Base-by-base conservation (phyloP, 306 rosid species). In the Quercus engelmannii region DNA sequence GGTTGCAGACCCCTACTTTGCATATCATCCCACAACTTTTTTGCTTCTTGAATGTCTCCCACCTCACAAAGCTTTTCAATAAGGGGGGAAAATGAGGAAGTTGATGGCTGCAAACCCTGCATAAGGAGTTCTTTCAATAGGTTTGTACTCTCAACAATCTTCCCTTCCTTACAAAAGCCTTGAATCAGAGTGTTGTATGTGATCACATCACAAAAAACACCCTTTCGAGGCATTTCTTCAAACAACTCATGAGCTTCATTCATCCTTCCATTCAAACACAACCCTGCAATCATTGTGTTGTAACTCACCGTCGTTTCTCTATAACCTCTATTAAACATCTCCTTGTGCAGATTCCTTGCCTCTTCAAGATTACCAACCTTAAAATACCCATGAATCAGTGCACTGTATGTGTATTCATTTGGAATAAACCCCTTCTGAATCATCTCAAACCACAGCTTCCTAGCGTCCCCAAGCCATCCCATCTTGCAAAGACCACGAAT, bases 361-460 rank as follows among this genome's bases (percentile, higher is more conserved):
- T 79, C 70, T 23, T 64, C 88, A 31, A 90, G 72, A 83, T 88
- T 20, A 46, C 92, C 91, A 56, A 69, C 71, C 81, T 78, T 86
- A 78, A 78, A 86, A 71, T 71, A 86, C 75, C 90, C 91, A 76
- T 82, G 23, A 82, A 93, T 86, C 86, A 89, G 69, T 28, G 85
- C 73, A 77, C 75, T 90, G 84, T 86, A 91, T 20, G 92, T 84
- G 73, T 84, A 78, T 65, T 90, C 90, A 70, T 90, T 90, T 20
- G 98, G 95, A 79, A 76, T 73, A 78, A 75, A 55, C 62, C 98
- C 96, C 74, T 89, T 89, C 17, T 49, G 85, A 82, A 85, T 86
- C 97, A 94, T 90, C 95, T 94, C 96, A 81, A 91, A 88, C 94
- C 92, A 92, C 71, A 92, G 79, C 89, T 87, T 91, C 87, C 89